Evolutionary conservation across 169 alveolate genomes (phyloP).

Genomic region (Babesia gibsoni): DNA sequence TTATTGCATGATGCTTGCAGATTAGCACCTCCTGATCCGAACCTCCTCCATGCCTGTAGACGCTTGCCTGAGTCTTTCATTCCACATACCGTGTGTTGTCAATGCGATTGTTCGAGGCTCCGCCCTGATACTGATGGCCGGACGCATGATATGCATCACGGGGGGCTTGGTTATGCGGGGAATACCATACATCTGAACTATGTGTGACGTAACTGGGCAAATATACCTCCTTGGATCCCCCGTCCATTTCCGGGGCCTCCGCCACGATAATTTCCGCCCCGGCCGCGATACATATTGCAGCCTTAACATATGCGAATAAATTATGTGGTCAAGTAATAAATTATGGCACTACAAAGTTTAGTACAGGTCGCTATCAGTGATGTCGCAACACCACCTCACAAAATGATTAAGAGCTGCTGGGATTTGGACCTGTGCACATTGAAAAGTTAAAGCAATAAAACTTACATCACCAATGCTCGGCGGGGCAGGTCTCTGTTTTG

Average conservation of each 20-base stretch:
- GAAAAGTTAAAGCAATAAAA: not conserved
- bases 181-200: constrained; percentile 48
- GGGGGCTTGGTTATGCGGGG: constrained; percentile 26
- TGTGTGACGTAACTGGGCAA: not conserved
- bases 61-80: not conserved
- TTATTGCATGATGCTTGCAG: constrained; percentile 53
- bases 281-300: constrained; percentile 55
- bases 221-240: constrained; percentile 13
- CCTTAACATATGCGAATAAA: not conserved
- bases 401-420: constrained; percentile 65
- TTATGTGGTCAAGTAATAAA: not conserved
- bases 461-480: constrained; percentile 27
- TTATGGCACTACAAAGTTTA: constrained; percentile 24
- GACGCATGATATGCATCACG: constrained; percentile 26
- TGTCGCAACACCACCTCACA: constrained; percentile 79
- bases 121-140: constrained; percentile 15
- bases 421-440: constrained; percentile 18
- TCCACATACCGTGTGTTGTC: constrained; percentile 17
- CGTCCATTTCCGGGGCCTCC: constrained; percentile 35
- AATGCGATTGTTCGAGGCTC: constrained; percentile 37
- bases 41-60: constrained; percentile 15
- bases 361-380: constrained; percentile 69
- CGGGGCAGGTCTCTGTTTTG: not conserved
- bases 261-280: constrained; percentile 57
- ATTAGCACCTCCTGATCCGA: constrained; percentile 4